Percentiles rank a stretch among this genome's conserved stretches.
Evolutionary conservation across 805 yeast species (phyloP).

Genomic region (Pichia cephalocereana): DNA sequence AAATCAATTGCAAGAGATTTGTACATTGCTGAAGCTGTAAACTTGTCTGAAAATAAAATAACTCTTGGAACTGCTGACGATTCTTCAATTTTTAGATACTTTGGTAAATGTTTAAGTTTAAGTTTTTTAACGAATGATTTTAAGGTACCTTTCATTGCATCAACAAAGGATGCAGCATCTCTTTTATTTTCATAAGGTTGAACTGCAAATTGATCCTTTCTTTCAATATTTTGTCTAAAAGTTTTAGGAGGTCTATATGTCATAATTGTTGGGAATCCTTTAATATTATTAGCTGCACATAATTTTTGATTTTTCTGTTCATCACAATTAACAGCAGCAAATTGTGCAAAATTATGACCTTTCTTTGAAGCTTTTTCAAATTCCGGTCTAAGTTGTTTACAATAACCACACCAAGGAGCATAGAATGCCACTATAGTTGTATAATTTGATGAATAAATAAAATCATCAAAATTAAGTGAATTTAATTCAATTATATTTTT

Average conservation of each 20-base stretch:
- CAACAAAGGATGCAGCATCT: constrained; percentile 41
- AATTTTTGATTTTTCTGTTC: constrained; percentile 52
- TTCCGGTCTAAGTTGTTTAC: constrained; percentile 60
- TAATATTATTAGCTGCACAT: constrained; percentile 55
- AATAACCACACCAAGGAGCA: constrained; percentile 99
- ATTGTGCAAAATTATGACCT: constrained; percentile 47
- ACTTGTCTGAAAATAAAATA: constrained; percentile 44
- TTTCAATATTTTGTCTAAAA: background rate
- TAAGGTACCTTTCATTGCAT: constrained; percentile 46
- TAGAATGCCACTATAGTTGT: constrained; percentile 81
- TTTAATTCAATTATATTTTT: constrained; percentile 20
- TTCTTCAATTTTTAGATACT: constrained; percentile 15
- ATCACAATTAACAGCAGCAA: constrained; percentile 87
- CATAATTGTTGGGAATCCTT: constrained; percentile 79
- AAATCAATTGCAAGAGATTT: constrained; percentile 68
- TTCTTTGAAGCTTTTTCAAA: constrained; percentile 55
- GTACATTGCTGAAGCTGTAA: constrained; percentile 42
- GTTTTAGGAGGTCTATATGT: constrained; percentile 77
- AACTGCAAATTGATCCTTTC: constrained; percentile 9
- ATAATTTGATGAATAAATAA: constrained; percentile 61
- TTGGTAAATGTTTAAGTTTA: constrained; percentile 24
- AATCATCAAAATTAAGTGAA: constrained; percentile 47
- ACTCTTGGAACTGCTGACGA: constrained; percentile 26
- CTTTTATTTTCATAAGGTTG: constrained; percentile 60
- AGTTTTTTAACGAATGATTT: constrained; percentile 58